These are phyloP conservation scores for Tilletia walkeri DNA, from an alignment of 1,284 basidiomycete species.

Conservation along the genomic window DNA sequence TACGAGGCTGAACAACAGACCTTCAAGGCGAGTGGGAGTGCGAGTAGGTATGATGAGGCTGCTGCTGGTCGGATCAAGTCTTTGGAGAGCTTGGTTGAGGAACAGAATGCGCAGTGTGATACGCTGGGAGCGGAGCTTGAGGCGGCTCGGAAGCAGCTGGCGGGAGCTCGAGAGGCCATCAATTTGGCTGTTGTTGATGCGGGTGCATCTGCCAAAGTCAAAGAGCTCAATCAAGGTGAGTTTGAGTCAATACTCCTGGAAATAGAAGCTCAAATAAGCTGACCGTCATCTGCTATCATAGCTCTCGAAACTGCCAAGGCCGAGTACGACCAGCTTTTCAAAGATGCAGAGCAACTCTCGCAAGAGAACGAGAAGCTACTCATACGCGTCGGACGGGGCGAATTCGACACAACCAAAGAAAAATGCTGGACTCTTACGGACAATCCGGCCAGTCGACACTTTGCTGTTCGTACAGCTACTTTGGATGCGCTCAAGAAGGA, in stretches of 20 bases:
- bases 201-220: constrained; percentile 10
- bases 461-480: constrained; percentile 66
- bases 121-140: constrained; percentile 21
- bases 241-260: not conserved
- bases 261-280: not conserved
- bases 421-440: constrained; percentile 69
- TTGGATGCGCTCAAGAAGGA: constrained; percentile 71
- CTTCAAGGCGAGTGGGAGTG: constrained; percentile 42
- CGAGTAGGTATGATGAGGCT: constrained; percentile 35
- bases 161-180: not conserved
- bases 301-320: constrained; percentile 10
- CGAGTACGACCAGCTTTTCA: constrained; percentile 25
- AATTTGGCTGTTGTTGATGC: constrained; percentile 4
- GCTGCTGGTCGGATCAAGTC: constrained; percentile 45
- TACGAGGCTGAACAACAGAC: constrained; percentile 40
- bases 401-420: constrained; percentile 70
- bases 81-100: constrained; percentile 46
- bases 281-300: constrained; percentile 13
- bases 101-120: constrained; percentile 33
- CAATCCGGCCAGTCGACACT: constrained; percentile 74
- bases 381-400: constrained; percentile 63
- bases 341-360: constrained; percentile 66
- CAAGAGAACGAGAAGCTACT: constrained; percentile 71
- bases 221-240: constrained; percentile 1
- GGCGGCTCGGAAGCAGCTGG: not conserved